Conservation (phyloP, 2,329 filamentous ascomycete species). For the Fusarium newnesense region DNA sequence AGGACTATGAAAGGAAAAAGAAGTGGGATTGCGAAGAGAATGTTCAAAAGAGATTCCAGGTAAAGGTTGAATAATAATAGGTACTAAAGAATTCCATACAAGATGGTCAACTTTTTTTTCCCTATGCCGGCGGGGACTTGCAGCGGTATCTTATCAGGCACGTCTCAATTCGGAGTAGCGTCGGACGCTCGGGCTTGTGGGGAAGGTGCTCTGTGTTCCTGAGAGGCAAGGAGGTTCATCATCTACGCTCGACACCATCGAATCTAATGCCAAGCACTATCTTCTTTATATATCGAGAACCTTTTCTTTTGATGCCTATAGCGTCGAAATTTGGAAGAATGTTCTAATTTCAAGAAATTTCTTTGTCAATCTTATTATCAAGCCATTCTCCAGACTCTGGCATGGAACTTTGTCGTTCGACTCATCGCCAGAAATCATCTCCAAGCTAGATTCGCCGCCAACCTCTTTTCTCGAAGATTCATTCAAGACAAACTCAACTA, state of each 20-base stretch:
- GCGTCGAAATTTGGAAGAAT: background rate
- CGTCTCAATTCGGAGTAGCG: slow-evolving; percentile 31
- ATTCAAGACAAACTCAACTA: background rate
- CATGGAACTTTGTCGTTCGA: slow-evolving; percentile 3
- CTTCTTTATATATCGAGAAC: background rate
- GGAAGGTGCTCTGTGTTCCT: slow-evolving; percentile 16
- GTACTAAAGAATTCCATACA: background rate
- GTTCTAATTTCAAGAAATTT: background rate
- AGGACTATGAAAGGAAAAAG: background rate
- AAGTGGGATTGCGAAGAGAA: background rate
- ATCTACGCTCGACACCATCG: slow-evolving; percentile 25
- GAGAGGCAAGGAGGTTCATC: slow-evolving; percentile 11
- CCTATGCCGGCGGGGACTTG: slow-evolving; percentile 15
- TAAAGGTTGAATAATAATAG: background rate
- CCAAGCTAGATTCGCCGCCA: slow-evolving; percentile 1
- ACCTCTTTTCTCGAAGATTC: background rate
- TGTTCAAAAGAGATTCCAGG: background rate
- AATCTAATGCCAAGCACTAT: background rate
- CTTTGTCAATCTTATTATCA: background rate
- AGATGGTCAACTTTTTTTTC: slow-evolving; percentile 40
- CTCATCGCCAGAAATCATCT: background rate
- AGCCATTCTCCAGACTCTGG: background rate
- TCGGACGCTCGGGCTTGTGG: slow-evolving; percentile 14
- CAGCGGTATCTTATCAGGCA: slow-evolving; percentile 42
- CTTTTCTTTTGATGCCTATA: slow-evolving; percentile 15